Evolutionary conservation across 1,284 basidiomycete genomes (phyloP).

Genomic region (Moniliophthora roreri): DNA sequence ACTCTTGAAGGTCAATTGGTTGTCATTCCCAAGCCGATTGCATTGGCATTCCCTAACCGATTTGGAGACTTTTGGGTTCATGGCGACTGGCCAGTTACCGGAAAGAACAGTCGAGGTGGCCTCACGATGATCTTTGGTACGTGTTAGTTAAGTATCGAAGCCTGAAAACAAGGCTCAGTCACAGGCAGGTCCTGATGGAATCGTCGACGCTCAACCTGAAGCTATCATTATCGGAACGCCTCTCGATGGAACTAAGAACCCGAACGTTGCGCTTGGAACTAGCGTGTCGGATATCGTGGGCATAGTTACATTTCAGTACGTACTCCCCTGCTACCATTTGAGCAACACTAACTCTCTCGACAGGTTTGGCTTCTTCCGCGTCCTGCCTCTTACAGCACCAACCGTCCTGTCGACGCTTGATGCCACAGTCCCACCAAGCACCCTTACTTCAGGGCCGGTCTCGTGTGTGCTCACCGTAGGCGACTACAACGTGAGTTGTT

Average conservation of each 20-base stretch:
- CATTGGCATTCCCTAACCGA: conserved; percentile 49
- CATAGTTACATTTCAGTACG: conserved; percentile 54
- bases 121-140: conserved; percentile 52
- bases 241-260: conserved; percentile 56
- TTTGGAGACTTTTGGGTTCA: conserved; percentile 63
- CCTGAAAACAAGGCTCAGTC: conserved; percentile 8
- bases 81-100: conserved; percentile 57
- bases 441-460: conserved; percentile 34
- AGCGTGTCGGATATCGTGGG: conserved; percentile 54
- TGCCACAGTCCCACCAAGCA: conserved; percentile 35
- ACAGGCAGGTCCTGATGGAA: conserved; percentile 38
- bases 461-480: conserved; percentile 54
- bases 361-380: conserved; percentile 54
- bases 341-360: background rate
- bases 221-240: conserved; percentile 53
- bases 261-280: conserved; percentile 47
- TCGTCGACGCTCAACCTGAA: conserved; percentile 60
- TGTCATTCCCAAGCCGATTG: conserved; percentile 48
- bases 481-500: conserved; percentile 53
- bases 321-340: background rate
- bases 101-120: conserved; percentile 58
- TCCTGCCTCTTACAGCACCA: conserved; percentile 57
- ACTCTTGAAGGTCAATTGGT: conserved; percentile 63
- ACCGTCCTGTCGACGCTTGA: conserved; percentile 39
- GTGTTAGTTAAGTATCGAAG: conserved; percentile 9